Percentiles rank a stretch among this genome's conserved stretches.
phyloP scores from a whole-genome alignment of 2,329 filamentous ascomycete genomes.

The Fusarium luffae region DNA sequence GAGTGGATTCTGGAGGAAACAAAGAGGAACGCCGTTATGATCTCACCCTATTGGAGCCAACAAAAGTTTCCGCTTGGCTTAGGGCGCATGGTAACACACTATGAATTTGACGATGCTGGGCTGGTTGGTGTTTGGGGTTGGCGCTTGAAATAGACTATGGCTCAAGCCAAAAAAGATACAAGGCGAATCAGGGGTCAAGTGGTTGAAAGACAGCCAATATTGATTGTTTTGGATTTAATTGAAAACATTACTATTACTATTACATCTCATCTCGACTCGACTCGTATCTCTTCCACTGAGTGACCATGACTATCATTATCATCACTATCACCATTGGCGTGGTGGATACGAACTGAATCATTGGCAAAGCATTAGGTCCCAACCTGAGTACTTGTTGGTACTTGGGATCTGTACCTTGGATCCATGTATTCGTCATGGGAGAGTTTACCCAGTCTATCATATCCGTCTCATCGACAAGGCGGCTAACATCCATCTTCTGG shows the following conservation, averaged over 20 bases:
- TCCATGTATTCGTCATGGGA: not conserved
- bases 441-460: not conserved
- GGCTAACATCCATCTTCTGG: constrained; percentile 7
- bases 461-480: not conserved
- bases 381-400: not conserved
- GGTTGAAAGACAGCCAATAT: constrained; percentile 3
- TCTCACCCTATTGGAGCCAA: constrained; percentile 28
- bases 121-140: constrained; percentile 29
- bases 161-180: constrained; percentile 36
- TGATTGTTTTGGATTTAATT: constrained; percentile 17
- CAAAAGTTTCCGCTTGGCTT: constrained; percentile 32
- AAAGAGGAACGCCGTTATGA: constrained; percentile 29
- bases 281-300: not conserved
- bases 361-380: constrained; percentile 3
- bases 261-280: constrained; percentile 6
- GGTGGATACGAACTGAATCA: constrained; percentile 25
- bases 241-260: constrained; percentile 4
- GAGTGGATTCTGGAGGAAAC: constrained; percentile 13
- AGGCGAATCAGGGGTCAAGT: constrained; percentile 23
- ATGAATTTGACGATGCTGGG: constrained; percentile 25
- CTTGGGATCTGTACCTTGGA: not conserved
- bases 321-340: constrained; percentile 1
- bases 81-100: constrained; percentile 38
- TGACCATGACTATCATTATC: not conserved
- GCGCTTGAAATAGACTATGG: constrained; percentile 43